phyloP scores from a whole-genome alignment of 2,329 filamentous ascomycete species.

The Chaetomium sp. region DNA sequence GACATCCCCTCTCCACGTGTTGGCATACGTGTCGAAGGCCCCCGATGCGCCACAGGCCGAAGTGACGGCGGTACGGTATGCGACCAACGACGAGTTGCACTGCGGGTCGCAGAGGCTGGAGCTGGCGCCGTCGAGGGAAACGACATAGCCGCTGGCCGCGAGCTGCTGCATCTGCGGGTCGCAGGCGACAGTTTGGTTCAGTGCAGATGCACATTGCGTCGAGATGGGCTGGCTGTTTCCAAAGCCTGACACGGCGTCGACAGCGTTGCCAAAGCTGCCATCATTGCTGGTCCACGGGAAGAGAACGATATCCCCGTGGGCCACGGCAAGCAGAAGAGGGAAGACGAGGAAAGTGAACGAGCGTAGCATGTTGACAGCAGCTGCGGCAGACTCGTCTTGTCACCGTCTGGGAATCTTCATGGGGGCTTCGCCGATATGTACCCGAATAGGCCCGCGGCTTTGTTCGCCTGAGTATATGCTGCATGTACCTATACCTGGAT shows the following conservation, averaged over 20 bases:
- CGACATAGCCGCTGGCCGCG: conserved; percentile 11
- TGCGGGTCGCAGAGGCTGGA: not conserved
- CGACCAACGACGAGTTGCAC: conserved; percentile 10
- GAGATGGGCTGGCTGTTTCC: conserved; percentile 16
- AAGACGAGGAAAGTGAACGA: conserved; percentile 1
- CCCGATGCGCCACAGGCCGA: conserved; percentile 11
- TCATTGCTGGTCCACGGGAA: conserved; percentile 18
- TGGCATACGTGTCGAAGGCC: conserved; percentile 11
- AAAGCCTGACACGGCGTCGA: conserved; percentile 6
- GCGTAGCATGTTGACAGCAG: conserved; percentile 9
- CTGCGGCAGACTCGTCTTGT: conserved; percentile 2
- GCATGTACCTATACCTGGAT: conserved; percentile 10
- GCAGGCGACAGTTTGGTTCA: conserved; percentile 13
- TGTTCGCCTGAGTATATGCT: not conserved
- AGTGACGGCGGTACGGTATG: conserved; percentile 8
- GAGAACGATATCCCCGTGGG: conserved; percentile 3
- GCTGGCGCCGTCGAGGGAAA: not conserved
- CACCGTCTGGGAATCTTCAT: not conserved
- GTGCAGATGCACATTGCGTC: not conserved
- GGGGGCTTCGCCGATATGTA: conserved; percentile 13
- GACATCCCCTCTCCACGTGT: conserved; percentile 16
- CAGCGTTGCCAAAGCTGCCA: conserved; percentile 15
- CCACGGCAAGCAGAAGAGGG: not conserved
- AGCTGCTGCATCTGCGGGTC: conserved; percentile 17
- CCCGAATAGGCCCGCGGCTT: not conserved